Conservation (phyloP, 805 yeast species). For the Jamesozyma piceae region DNA sequence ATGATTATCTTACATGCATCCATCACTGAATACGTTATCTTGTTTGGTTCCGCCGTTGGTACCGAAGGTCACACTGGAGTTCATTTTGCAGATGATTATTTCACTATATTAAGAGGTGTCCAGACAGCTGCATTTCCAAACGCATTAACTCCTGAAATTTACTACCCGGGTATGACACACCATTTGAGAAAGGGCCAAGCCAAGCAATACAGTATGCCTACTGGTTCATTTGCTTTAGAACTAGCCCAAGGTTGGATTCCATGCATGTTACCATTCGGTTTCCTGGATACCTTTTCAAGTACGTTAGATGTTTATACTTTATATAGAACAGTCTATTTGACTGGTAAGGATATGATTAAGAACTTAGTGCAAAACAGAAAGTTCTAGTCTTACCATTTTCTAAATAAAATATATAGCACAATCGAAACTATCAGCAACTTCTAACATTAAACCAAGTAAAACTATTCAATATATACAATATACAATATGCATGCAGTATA, state of each 20-base stretch:
- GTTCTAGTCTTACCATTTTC: constrained; percentile 40
- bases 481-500: too few relatives aligned
- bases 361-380: constrained; percentile 59
- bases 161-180: constrained; percentile 80
- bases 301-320: constrained; percentile 73
- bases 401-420: too few relatives aligned
- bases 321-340: constrained; percentile 56
- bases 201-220: constrained; percentile 81
- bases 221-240: constrained; percentile 80
- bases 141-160: constrained; percentile 57
- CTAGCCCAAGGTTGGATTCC: constrained; percentile 99
- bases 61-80: constrained; percentile 95
- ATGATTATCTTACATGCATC: constrained; percentile 96
- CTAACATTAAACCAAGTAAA: too few relatives aligned
- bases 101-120: constrained; percentile 76
- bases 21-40: constrained; percentile 79
- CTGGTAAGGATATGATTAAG: constrained; percentile 69
- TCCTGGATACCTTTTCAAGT: constrained; percentile 66
- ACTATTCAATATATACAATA: too few relatives aligned
- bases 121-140: constrained; percentile 66
- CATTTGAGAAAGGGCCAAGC: constrained; percentile 62
- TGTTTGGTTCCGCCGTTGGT: constrained; percentile 89
- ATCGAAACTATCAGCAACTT: too few relatives aligned
- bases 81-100: constrained; percentile 95
- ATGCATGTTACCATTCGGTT: constrained; percentile 93